phyloP scores from a whole-genome alignment of 2,329 filamentous ascomycete species.

The Paecilomyces sp. region DNA sequence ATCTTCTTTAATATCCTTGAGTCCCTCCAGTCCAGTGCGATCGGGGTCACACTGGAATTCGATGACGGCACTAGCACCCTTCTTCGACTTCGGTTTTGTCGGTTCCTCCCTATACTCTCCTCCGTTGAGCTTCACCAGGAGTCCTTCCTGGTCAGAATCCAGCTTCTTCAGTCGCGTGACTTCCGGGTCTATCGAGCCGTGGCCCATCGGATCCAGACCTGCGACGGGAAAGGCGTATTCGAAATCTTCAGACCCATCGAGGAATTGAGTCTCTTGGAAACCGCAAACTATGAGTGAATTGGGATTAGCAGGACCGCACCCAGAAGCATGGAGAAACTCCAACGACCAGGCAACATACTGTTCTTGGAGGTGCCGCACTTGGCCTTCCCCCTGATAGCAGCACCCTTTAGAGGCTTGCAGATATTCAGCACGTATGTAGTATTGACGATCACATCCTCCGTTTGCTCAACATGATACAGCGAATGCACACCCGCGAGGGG shows the following conservation, averaged over 20 bases:
- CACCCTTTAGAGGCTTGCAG: slow-evolving; percentile 22
- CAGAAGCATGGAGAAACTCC: neutral
- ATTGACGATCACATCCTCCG: slow-evolving; percentile 19
- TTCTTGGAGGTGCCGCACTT: slow-evolving; percentile 29
- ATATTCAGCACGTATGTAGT: slow-evolving; percentile 32
- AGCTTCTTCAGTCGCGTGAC: slow-evolving; percentile 59
- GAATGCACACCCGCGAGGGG: slow-evolving; percentile 31
- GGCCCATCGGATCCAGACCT: slow-evolving; percentile 56
- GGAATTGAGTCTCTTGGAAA: slow-evolving; percentile 52
- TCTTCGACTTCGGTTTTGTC: slow-evolving; percentile 48
- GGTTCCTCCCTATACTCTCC: slow-evolving; percentile 47
- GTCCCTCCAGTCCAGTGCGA: slow-evolving; percentile 62
- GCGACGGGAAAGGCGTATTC: slow-evolving; percentile 64
- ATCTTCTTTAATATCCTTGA: slow-evolving; percentile 19
- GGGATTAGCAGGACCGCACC: neutral
- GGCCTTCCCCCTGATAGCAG: slow-evolving; percentile 15
- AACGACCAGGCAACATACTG: slow-evolving; percentile 15
- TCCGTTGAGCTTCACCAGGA: slow-evolving; percentile 62
- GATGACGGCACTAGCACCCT: slow-evolving; percentile 56
- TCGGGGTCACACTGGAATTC: slow-evolving; percentile 76
- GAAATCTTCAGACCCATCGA: slow-evolving; percentile 44
- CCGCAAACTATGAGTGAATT: slow-evolving; percentile 57
- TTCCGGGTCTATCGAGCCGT: slow-evolving; percentile 49
- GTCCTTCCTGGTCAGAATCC: slow-evolving; percentile 63
- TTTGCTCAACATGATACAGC: slow-evolving; percentile 22